These are phyloP conservation scores for Aspergillus cristatus DNA, from an alignment of 495 filamentous ascomycete species.

Conservation along the genomic window DNA sequence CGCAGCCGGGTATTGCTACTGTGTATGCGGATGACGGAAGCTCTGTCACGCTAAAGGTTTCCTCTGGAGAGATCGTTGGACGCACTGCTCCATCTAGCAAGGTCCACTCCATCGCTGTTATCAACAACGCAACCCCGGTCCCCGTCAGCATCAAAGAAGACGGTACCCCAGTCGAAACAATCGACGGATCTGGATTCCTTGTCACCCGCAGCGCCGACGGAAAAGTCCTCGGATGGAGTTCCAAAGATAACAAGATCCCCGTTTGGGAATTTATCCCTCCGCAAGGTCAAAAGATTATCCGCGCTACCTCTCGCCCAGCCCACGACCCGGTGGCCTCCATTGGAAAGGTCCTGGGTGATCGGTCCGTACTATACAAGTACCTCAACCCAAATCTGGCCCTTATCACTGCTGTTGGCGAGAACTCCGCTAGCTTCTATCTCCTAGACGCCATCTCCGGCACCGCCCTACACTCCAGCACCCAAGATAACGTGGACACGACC, in stretches of 20 bases:
- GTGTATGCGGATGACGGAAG: slow-evolving; percentile 51
- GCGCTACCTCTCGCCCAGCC: slow-evolving; percentile 54
- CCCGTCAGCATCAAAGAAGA: slow-evolving; percentile 24
- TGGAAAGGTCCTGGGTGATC: slow-evolving; percentile 82
- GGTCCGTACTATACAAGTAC: slow-evolving; percentile 94
- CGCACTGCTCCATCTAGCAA: slow-evolving; percentile 20
- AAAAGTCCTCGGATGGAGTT: slow-evolving; percentile 50
- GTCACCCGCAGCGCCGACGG: slow-evolving; percentile 54
- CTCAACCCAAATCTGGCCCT: slow-evolving; percentile 81
- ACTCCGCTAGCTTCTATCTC: slow-evolving; percentile 62
- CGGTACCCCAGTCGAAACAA: slow-evolving; percentile 21
- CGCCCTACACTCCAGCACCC: slow-evolving; percentile 59
- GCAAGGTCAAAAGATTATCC: slow-evolving; percentile 54
- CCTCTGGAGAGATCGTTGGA: slow-evolving; percentile 47
- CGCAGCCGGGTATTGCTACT: slow-evolving; percentile 46
- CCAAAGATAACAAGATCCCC: slow-evolving; percentile 36
- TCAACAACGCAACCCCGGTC: slow-evolving; percentile 14
- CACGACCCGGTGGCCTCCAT: slow-evolving; percentile 93
- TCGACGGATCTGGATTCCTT: slow-evolving; percentile 31
- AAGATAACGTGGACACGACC: slow-evolving; percentile 63
- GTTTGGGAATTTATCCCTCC: slow-evolving; percentile 72
- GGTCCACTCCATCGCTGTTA: slow-evolving; percentile 24
- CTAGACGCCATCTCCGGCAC: slow-evolving; percentile 81
- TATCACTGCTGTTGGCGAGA: slow-evolving; percentile 57
- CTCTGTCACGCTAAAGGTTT: slow-evolving; percentile 44